A percentile compares a stretch with the other conserved stretches of the same genome.
Evolutionary conservation across 164 flowering plant genomes (phyloP).

Genomic region (Tetrastigma voinierianum): DNA sequence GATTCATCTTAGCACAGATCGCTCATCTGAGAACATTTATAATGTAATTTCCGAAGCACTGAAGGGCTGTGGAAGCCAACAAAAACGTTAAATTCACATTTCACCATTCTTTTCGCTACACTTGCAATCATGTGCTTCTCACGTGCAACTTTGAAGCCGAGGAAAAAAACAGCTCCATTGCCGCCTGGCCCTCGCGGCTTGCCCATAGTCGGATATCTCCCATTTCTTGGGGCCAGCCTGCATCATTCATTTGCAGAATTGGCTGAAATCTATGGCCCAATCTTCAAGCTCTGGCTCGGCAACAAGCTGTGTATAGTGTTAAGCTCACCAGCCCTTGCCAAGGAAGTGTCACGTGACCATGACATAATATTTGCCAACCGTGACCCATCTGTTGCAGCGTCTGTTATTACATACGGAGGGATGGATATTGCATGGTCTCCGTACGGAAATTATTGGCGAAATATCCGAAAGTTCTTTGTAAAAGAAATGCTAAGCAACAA

Average conservation of each 20-base stretch:
- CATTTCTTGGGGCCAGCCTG: constrained; percentile 17
- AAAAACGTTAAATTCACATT: too few species aligned
- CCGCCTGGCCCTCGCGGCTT: constrained; percentile 32
- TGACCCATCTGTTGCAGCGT: constrained; percentile 9
- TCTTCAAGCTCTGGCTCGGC: constrained; percentile 28
- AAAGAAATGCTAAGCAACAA: constrained; percentile 32
- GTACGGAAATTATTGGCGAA: constrained; percentile 46
- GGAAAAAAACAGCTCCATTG: neutral
- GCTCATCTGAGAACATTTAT: too few species aligned
- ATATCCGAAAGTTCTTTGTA: constrained; percentile 45
- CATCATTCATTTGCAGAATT: constrained; percentile 21
- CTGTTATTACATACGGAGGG: constrained; percentile 33
- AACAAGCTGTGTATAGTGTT: constrained; percentile 23
- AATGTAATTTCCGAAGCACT: too few species aligned
- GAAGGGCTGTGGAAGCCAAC: too few species aligned
- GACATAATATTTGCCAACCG: constrained; percentile 19
- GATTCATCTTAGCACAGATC: too few species aligned
- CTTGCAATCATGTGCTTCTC: neutral
- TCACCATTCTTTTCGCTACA: too few species aligned
- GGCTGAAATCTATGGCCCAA: constrained; percentile 24
- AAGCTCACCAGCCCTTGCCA: constrained; percentile 13
- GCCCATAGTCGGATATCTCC: constrained; percentile 28
- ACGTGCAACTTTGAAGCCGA: neutral
- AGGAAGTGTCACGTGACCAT: constrained; percentile 11
- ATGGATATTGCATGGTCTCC: constrained; percentile 38